Conservation (phyloP, 2,329 filamentous ascomycete genomes). For the Diaporthe velutina region DNA sequence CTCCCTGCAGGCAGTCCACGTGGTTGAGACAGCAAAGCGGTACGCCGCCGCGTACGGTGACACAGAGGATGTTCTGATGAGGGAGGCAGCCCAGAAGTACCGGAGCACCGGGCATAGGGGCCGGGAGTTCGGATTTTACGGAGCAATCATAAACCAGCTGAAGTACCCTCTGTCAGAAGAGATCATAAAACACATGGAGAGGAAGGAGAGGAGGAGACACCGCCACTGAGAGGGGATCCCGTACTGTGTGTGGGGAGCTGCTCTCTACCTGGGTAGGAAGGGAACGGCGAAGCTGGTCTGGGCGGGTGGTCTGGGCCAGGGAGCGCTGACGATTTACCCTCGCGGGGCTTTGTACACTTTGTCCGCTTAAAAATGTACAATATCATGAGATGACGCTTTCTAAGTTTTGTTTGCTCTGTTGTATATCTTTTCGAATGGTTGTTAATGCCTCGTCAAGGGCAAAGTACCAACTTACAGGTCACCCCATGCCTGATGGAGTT, state of each 20-base stretch:
- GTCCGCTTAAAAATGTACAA: not conserved
- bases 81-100: conserved; percentile 31
- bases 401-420: not conserved
- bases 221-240: not conserved
- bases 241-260: not conserved
- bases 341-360: not conserved
- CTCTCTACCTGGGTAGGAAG: not conserved
- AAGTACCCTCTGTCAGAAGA: conserved; percentile 28
- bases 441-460: too few relatives aligned
- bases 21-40: conserved; percentile 17
- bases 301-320: not conserved
- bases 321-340: not conserved
- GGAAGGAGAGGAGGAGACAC: conserved; percentile 15
- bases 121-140: conserved; percentile 30
- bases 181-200: conserved; percentile 30
- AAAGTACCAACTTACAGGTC: too few relatives aligned
- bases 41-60: conserved; percentile 26
- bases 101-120: conserved; percentile 30
- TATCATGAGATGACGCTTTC: not conserved
- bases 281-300: not conserved
- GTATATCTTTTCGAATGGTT: not conserved
- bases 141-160: conserved; percentile 31
- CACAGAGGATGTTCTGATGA: conserved; percentile 27
- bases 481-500: not conserved
- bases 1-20: conserved; percentile 14